Evolutionary conservation across 2,329 filamentous ascomycete genomes (phyloP).

Genomic region (Coleophoma crateriformis): DNA sequence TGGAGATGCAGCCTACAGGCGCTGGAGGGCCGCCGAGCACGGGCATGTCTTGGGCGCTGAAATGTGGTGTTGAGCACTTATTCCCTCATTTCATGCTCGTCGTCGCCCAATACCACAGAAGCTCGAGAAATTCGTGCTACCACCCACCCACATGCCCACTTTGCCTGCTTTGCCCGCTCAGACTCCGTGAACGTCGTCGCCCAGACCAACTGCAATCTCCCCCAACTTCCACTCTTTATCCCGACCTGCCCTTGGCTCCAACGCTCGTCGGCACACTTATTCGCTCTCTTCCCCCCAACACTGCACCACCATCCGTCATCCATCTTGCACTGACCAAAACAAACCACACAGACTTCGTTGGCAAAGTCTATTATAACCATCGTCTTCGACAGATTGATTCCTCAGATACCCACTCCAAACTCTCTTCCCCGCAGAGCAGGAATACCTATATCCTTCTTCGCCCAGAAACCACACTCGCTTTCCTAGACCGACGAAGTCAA

Average conservation of each 20-base stretch:
- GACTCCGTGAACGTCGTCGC: background rate
- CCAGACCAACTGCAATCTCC: background rate
- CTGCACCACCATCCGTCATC: too few species aligned
- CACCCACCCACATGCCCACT: too few species aligned
- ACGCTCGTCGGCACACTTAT: background rate
- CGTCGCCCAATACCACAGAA: too few species aligned
- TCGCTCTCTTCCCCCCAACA: background rate
- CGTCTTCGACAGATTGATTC: slow-evolving; percentile 22
- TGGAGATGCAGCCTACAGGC: too few species aligned
- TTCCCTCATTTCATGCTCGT: too few species aligned
- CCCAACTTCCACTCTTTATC: background rate
- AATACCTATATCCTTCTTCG: background rate
- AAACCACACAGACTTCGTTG: slow-evolving; percentile 43
- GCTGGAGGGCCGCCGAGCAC: too few species aligned
- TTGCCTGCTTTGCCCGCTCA: too few species aligned
- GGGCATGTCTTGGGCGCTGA: too few species aligned
- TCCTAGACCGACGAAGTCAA: background rate
- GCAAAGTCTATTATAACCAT: slow-evolving; percentile 40
- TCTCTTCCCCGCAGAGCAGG: background rate
- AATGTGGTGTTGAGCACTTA: too few species aligned
- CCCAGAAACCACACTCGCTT: slow-evolving; percentile 2
- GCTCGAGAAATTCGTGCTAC: too few species aligned
- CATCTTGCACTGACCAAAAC: background rate
- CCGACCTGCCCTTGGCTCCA: background rate
- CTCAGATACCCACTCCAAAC: slow-evolving; percentile 11